These are phyloP conservation scores for Castanea crenata DNA, from an alignment of 306 rosid species.

Conservation along the genomic window DNA sequence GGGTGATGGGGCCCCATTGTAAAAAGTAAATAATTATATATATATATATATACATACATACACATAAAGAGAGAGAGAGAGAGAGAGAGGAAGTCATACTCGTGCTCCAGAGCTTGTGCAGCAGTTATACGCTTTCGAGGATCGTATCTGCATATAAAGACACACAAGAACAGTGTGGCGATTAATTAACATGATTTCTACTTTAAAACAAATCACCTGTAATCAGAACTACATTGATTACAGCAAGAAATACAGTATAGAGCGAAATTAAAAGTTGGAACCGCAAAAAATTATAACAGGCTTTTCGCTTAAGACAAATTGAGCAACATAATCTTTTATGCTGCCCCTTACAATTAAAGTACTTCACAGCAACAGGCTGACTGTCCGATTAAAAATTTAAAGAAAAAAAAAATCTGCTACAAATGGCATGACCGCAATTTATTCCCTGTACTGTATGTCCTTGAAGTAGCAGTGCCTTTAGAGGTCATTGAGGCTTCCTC, in stretches of 20 bases:
- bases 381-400: not conserved
- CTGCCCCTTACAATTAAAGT: not conserved
- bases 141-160: constrained; percentile 73
- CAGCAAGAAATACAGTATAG: not conserved
- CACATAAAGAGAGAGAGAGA: not conserved
- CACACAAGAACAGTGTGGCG: not conserved
- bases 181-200: not conserved
- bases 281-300: not conserved
- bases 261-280: not conserved
- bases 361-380: not conserved
- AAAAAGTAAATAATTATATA: not conserved
- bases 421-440: not conserved
- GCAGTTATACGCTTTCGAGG: constrained; percentile 92
- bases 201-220: not conserved
- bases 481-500: not conserved
- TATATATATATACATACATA: too few species aligned
- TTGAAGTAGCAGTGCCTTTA: not conserved
- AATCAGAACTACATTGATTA: not conserved
- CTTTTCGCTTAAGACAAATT: not conserved
- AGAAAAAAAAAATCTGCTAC: not conserved
- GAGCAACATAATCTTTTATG: not conserved
- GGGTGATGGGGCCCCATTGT: not conserved
- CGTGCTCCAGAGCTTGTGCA: constrained; percentile 93
- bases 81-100: constrained; percentile 45
- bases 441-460: not conserved